Conservation (phyloP, 108 stramenopile species). For the Nitzschia putrida region DNA sequence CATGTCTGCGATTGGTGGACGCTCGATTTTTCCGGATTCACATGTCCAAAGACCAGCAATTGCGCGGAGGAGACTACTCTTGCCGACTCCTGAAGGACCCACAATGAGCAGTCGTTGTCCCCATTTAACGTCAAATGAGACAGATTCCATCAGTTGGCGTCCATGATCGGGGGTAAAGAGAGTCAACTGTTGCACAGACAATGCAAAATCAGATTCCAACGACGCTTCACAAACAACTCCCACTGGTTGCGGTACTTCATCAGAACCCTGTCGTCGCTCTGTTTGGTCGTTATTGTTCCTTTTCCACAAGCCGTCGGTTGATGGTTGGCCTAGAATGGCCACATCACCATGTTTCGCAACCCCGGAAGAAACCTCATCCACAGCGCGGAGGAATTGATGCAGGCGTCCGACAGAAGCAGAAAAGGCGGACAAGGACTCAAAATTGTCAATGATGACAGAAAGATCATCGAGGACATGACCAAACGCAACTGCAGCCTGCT, state of each 20-base stretch:
- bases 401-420: constrained; percentile 91
- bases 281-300: constrained; percentile 7
- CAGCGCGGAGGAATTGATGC: constrained; percentile 72
- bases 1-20: constrained; percentile 75
- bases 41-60: constrained; percentile 92
- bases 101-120: constrained; percentile 88
- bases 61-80: constrained; percentile 81
- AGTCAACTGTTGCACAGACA: constrained; percentile 56
- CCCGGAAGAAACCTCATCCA: constrained; percentile 36
- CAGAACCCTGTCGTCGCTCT: background rate
- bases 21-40: constrained; percentile 78
- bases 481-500: constrained; percentile 77
- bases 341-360: too few relatives aligned
- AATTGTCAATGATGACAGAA: constrained; percentile 90
- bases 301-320: constrained; percentile 30
- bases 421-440: constrained; percentile 86
- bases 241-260: background rate
- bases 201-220: constrained; percentile 12
- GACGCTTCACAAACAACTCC: constrained; percentile 33
- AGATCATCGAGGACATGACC: constrained; percentile 91
- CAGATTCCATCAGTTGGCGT: constrained; percentile 61
- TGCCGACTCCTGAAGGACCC: constrained; percentile 88
- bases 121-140: constrained; percentile 57
- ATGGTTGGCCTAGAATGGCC: constrained; percentile 52
- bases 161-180: constrained; percentile 80